Percentiles rank a stretch among this genome's conserved stretches.
Conservation (phyloP, 202 grass and related monocot species). For the Brachypodium distachyon region DNA sequence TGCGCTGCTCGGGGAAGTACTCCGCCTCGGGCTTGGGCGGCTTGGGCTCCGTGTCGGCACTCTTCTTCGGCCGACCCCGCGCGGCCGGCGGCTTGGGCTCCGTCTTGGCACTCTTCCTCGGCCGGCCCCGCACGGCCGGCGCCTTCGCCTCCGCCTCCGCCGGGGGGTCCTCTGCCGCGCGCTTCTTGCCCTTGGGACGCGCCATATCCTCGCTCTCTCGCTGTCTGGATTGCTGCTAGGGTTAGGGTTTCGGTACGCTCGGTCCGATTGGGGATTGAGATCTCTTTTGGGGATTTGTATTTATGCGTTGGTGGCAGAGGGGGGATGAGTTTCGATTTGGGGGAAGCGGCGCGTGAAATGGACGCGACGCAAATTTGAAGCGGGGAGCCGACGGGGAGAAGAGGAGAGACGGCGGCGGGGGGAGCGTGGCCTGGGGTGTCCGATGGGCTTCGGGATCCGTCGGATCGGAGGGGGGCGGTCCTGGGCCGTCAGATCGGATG, state of each 20-base stretch:
- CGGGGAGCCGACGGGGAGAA: neutral
- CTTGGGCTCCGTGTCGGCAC: too few relatives aligned
- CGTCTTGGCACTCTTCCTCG: conserved; percentile 25
- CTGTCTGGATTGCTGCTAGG: neutral
- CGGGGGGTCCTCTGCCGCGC: neutral
- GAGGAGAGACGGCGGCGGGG: neutral
- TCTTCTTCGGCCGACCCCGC: too few relatives aligned
- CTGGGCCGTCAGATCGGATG: neutral
- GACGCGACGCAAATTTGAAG: conserved; percentile 59
- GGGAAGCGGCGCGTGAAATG: conserved; percentile 30
- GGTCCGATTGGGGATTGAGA: neutral
- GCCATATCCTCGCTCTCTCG: conserved; percentile 24
- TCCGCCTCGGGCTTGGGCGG: conserved; percentile 29
- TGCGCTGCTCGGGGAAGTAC: conserved; percentile 39
- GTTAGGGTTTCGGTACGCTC: conserved; percentile 4
- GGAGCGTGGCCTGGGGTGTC: neutral
- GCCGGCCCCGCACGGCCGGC: neutral
- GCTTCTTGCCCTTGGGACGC: conserved; percentile 30
- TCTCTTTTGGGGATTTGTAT: neutral
- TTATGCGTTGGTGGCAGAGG: neutral
- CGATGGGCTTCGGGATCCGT: conserved; percentile 10
- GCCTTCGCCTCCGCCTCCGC: neutral
- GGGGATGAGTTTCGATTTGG: neutral
- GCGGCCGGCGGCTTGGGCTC: neutral
- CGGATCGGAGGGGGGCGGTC: neutral